These are phyloP conservation scores for Epicoccum nigrum DNA, from an alignment of 2,329 filamentous ascomycete genomes.

Conservation along the genomic window DNA sequence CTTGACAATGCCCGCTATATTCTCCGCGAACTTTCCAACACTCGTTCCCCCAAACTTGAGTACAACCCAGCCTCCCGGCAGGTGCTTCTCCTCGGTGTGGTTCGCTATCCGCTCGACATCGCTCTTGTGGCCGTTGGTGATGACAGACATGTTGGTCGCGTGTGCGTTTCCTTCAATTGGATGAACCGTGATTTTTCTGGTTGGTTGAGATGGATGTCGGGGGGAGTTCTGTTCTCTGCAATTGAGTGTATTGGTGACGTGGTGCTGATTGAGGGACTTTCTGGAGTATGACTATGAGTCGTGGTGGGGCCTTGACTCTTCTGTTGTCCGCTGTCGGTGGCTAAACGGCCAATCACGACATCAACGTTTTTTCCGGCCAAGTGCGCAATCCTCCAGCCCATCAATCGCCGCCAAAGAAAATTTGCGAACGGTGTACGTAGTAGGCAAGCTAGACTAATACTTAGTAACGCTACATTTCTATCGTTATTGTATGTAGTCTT, in stretches of 20 bases:
- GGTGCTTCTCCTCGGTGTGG: constrained; percentile 54
- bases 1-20: constrained; percentile 68
- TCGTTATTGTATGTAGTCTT: background rate
- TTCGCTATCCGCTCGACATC: constrained; percentile 46
- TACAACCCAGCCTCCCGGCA: constrained; percentile 74
- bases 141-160: constrained; percentile 31
- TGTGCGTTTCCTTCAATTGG: background rate
- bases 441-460: background rate
- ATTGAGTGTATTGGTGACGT: constrained; percentile 14
- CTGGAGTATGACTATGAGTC: constrained; percentile 6
- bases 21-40: constrained; percentile 85
- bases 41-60: constrained; percentile 97
- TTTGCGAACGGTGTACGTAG: constrained; percentile 9
- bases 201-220: background rate
- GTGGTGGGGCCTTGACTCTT: constrained; percentile 20
- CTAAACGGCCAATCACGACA: constrained; percentile 12
- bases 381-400: constrained; percentile 5
- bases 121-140: constrained; percentile 42
- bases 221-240: background rate
- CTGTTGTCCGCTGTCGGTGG: constrained; percentile 16
- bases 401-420: constrained; percentile 12
- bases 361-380: constrained; percentile 11
- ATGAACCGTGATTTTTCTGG: background rate
- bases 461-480: constrained; percentile 6
- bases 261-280: constrained; percentile 8